These are phyloP conservation scores for Anethum foeniculum DNA, from an alignment of 140 eudicot genomes.

Conservation along the genomic window DNA sequence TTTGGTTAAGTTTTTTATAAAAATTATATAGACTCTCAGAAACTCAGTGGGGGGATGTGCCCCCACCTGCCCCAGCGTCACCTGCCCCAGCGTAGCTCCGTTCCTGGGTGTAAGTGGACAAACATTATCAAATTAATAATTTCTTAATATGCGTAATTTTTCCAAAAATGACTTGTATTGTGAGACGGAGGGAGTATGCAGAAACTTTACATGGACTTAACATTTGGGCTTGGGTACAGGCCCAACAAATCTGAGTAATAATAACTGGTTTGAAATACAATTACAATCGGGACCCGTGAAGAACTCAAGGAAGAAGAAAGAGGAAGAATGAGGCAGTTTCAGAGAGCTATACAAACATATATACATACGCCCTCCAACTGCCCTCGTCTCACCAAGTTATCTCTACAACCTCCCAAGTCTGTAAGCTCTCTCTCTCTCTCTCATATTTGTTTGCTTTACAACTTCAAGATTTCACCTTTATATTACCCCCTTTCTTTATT, in stretches of 20 bases:
- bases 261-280: background rate
- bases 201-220: too few relatives aligned
- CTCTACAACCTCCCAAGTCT: conserved; percentile 5
- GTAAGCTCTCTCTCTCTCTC: background rate
- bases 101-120: too few relatives aligned
- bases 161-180: too few relatives aligned
- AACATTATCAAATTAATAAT: too few relatives aligned
- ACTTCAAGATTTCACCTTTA: background rate
- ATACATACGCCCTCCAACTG: background rate
- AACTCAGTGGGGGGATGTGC: too few relatives aligned
- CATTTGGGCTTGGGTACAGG: background rate
- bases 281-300: background rate
- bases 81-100: too few relatives aligned
- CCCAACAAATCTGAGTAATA: background rate
- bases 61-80: too few relatives aligned
- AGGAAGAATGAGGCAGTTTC: background rate
- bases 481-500: background rate
- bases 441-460: background rate
- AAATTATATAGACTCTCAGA: too few relatives aligned
- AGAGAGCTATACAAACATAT: background rate
- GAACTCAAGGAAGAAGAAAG: background rate
- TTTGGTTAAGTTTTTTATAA: too few relatives aligned
- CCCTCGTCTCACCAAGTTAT: conserved; percentile 8
- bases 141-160: too few relatives aligned
- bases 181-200: too few relatives aligned